A percentile compares a stretch with the other conserved stretches of the same genome.
These are phyloP conservation scores for Leucosporidium scottii DNA, from an alignment of 768 basidiomycete species.

Conservation along the genomic window DNA sequence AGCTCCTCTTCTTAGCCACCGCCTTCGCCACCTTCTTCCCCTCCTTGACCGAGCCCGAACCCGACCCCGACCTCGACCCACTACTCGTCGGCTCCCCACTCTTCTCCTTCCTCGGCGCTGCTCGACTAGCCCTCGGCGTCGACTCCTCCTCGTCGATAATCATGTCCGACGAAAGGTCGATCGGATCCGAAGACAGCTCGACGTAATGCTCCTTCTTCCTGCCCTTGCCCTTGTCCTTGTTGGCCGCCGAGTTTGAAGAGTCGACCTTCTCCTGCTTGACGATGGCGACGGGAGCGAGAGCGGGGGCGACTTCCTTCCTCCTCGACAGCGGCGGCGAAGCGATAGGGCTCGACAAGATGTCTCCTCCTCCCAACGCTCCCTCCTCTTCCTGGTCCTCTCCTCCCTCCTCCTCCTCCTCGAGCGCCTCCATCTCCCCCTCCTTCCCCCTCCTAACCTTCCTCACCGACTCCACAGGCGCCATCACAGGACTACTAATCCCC, in stretches of 20 bases:
- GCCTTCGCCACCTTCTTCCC: background rate
- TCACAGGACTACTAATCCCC: background rate
- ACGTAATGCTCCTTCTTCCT: background rate
- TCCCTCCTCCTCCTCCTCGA: background rate
- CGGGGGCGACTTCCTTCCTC: background rate
- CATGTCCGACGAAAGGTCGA: background rate
- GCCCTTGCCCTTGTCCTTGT: background rate
- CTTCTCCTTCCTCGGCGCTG: background rate
- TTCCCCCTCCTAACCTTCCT: background rate
- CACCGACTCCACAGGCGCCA: background rate
- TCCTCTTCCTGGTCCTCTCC: background rate
- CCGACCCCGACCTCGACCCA: background rate
- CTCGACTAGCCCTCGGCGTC: slow-evolving; percentile 1
- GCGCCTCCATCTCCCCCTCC: background rate
- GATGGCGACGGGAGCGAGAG: background rate
- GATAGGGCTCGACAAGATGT: background rate
- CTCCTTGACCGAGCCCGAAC: background rate
- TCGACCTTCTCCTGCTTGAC: slow-evolving; percentile 1
- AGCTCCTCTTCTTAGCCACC: background rate
- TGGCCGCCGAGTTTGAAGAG: background rate
- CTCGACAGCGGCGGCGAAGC: background rate
- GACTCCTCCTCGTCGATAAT: background rate
- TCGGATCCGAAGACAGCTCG: slow-evolving; percentile 23
- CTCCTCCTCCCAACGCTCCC: background rate
- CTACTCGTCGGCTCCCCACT: background rate